Evolutionary conservation across 805 yeast genomes (phyloP).

Genomic region (Candida adriatica): DNA sequence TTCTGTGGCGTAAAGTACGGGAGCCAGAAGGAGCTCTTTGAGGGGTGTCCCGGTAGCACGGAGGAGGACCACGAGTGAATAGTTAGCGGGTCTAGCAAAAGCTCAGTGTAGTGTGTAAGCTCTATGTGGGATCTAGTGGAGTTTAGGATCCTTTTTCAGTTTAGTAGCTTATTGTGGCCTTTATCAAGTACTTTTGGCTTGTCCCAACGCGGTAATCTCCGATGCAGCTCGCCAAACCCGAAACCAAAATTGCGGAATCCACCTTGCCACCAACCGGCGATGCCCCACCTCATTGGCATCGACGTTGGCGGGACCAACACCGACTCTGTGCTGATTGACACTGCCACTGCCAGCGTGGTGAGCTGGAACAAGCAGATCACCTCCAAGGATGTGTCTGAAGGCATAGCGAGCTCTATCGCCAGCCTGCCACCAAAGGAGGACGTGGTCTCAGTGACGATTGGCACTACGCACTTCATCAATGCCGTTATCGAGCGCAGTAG

Average conservation of each 20-base stretch:
- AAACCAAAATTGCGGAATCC: too few relatives aligned
- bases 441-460: slow-evolving; percentile 39
- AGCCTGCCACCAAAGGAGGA: slow-evolving; percentile 28
- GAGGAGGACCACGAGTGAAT: slow-evolving; percentile 35
- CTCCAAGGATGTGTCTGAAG: slow-evolving; percentile 37
- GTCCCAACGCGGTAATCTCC: too few relatives aligned
- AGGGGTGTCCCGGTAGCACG: slow-evolving; percentile 42
- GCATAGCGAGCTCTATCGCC: slow-evolving; percentile 32
- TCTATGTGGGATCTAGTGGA: too few relatives aligned
- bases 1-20: slow-evolving; percentile 41
- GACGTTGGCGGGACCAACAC: slow-evolving; percentile 50
- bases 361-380: slow-evolving; percentile 38
- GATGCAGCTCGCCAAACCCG: too few relatives aligned
- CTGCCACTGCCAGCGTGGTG: slow-evolving; percentile 29
- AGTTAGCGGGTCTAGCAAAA: too few relatives aligned
- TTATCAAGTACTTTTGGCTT: too few relatives aligned
- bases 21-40: slow-evolving; percentile 30
- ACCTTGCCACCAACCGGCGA: too few relatives aligned
- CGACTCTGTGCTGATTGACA: slow-evolving; percentile 39
- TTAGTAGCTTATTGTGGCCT: too few relatives aligned
- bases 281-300: slow-evolving; percentile 37
- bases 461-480: slow-evolving; percentile 46
- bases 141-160: too few relatives aligned
- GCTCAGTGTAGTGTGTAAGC: too few relatives aligned
- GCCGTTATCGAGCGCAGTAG: slow-evolving; percentile 41